Conservation (phyloP, 2,329 filamentous ascomycete genomes). For the Fusarium anguioides region DNA sequence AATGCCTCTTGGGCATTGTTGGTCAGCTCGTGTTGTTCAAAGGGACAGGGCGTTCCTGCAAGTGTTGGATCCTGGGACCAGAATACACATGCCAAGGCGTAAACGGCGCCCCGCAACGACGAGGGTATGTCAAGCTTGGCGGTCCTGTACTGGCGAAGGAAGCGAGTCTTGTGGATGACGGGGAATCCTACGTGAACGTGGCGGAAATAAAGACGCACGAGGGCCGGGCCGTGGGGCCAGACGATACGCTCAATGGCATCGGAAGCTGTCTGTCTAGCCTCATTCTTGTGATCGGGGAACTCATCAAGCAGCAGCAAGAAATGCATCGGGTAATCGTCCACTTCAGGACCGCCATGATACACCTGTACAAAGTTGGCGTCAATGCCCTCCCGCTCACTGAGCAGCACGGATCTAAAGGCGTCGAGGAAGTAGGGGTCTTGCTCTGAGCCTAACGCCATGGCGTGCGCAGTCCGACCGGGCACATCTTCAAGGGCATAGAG, state of each 20-base stretch:
- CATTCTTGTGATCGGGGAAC: constrained; percentile 57
- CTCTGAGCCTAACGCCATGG: constrained; percentile 57
- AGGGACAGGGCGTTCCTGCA: constrained; percentile 45
- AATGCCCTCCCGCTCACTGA: constrained; percentile 57
- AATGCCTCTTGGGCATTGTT: constrained; percentile 57
- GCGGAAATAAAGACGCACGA: constrained; percentile 59
- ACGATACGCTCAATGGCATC: constrained; percentile 57
- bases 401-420: constrained; percentile 59
- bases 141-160: constrained; percentile 53
- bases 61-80: constrained; percentile 53
- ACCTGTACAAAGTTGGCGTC: constrained; percentile 59
- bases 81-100: constrained; percentile 57
- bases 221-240: constrained; percentile 52
- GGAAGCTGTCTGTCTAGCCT: constrained; percentile 53
- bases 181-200: constrained; percentile 59
- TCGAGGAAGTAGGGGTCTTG: constrained; percentile 60
- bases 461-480: constrained; percentile 56
- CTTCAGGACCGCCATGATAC: constrained; percentile 49
- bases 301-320: constrained; percentile 58
- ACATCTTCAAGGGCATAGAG: constrained; percentile 57
- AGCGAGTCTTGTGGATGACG: constrained; percentile 57
- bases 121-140: constrained; percentile 55
- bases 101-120: constrained; percentile 58
- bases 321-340: constrained; percentile 56
- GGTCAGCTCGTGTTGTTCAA: constrained; percentile 55